Percentiles rank a stretch among this genome's conserved stretches.
Conservation (phyloP, 768 basidiomycete species). For the Tubosaeta sp. region DNA sequence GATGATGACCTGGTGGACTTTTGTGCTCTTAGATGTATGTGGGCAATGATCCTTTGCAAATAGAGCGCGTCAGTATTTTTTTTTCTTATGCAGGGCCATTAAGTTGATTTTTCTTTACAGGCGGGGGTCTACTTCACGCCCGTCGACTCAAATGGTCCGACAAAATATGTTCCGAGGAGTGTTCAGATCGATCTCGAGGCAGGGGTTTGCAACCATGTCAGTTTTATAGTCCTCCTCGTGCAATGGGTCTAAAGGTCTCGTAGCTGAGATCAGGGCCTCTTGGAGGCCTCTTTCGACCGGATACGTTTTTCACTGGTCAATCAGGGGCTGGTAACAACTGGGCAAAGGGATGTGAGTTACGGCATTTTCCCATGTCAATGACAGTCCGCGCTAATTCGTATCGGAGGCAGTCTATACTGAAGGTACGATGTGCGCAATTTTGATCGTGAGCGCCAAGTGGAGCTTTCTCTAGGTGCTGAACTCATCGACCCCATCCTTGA, state of each 20-base stretch:
- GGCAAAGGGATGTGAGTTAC: conserved; percentile 83
- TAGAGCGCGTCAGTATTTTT: conserved; percentile 56
- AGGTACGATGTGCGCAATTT: conserved; percentile 41
- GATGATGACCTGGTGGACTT: conserved; percentile 13
- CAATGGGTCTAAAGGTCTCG: conserved; percentile 2
- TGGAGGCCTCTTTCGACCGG: conserved; percentile 80
- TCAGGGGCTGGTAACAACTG: conserved; percentile 86
- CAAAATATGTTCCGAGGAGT: conserved; percentile 86
- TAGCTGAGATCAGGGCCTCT: conserved; percentile 67
- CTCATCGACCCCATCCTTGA: conserved; percentile 85
- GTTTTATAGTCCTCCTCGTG: conserved; percentile 21
- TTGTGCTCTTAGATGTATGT: conserved; percentile 49
- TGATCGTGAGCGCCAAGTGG: neutral
- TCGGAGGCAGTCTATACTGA: conserved; percentile 73
- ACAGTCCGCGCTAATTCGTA: conserved; percentile 15
- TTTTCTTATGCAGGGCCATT: neutral
- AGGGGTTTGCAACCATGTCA: conserved; percentile 75
- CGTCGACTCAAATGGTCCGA: conserved; percentile 44
- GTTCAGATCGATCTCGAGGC: conserved; percentile 89
- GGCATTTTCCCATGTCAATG: conserved; percentile 11
- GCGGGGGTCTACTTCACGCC: conserved; percentile 82
- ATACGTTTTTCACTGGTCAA: conserved; percentile 69
- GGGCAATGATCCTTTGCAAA: conserved; percentile 70
- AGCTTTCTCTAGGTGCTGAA: conserved; percentile 65
- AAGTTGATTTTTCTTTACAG: conserved; percentile 32